Base-by-base conservation (phyloP, 2,329 filamentous ascomycete genomes). In the Myrmaecium sp. region DNA sequence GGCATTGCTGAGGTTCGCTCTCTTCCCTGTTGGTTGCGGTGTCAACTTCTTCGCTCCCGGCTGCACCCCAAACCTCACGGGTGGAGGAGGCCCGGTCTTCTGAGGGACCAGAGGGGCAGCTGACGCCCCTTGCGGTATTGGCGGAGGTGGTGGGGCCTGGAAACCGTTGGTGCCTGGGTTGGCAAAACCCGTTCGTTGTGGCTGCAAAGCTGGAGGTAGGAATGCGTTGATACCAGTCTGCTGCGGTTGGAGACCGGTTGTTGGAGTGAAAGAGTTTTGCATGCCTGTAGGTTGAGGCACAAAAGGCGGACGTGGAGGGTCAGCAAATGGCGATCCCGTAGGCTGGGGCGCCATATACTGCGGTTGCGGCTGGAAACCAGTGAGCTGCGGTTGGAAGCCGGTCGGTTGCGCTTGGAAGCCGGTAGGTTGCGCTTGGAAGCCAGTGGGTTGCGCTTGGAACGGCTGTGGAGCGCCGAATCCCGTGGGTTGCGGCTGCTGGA, bases 1-100 rank as follows among this genome's bases (percentile, higher is more conserved):
- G 45, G 89, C 89, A 70, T 91, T 80, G 27, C 79, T 66, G 39
- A 98, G 64, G 51, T 95, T 94, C 30, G 89, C 89, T 59, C 79
- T 73, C 42, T 78, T 64, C 36, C 89, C 89, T 5, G 89, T 98
- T 15, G 82, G 67, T 57, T 95, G 89, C 16, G 84, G 73, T 33
- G 69, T 64, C 41, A 95, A 57, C 51, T 79, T 89, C 54, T 83
- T 82, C 16, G 71, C 59, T 8, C 73, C 69, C 15, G 63, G 59
- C 30, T 69, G 64, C 18, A 92, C 74, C 20, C 89, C 89, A 49
- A 98, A 98, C 32, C 82, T 70, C 11, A 98, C 75, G 14, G 82
- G 72, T 23, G 89, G 89, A 12, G 86, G 63, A 5, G 89, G 89
- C 0, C 81, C 81, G 6, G 81, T 91, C 58, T 78, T 74, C 48